These are phyloP conservation scores for Hypoxylon sp. DNA, from an alignment of 2,329 filamentous ascomycete species.

Conservation along the genomic window DNA sequence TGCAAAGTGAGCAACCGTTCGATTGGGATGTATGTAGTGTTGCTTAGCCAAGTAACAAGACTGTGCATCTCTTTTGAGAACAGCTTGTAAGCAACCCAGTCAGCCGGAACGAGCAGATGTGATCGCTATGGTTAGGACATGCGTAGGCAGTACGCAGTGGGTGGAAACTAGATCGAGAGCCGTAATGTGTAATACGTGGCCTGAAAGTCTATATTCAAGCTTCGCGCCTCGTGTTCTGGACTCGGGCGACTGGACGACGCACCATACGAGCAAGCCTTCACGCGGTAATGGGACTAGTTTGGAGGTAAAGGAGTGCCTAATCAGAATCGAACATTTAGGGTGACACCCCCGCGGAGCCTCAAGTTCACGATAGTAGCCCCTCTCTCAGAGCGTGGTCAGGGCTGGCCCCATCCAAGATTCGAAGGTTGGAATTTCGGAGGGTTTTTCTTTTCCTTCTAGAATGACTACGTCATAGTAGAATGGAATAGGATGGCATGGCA, in stretches of 20 bases:
- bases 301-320: background rate
- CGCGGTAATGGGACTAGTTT: background rate
- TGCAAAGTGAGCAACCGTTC: conserved; percentile 31
- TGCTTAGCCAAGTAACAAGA: conserved; percentile 21
- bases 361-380: conserved; percentile 22
- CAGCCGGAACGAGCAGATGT: conserved; percentile 18
- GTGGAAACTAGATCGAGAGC: conserved; percentile 20
- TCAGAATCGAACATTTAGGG: conserved; percentile 1
- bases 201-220: conserved; percentile 37
- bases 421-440: conserved; percentile 31
- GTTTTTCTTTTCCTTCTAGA: conserved; percentile 19
- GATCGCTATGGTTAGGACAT: conserved; percentile 19
- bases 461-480: conserved; percentile 36
- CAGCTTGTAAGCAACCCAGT: conserved; percentile 9
- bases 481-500: conserved; percentile 19
- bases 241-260: conserved; percentile 27
- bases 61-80: background rate
- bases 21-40: conserved; percentile 22
- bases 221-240: conserved; percentile 32
- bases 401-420: conserved; percentile 26
- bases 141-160: too few species aligned
- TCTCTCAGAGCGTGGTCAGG: conserved; percentile 22
- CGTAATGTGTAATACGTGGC: conserved; percentile 37
- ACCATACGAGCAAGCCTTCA: conserved; percentile 34
- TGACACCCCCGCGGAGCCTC: conserved; percentile 28